phyloP scores from a whole-genome alignment of 495 filamentous ascomycete species.

The Penicillium longicatenatum region DNA sequence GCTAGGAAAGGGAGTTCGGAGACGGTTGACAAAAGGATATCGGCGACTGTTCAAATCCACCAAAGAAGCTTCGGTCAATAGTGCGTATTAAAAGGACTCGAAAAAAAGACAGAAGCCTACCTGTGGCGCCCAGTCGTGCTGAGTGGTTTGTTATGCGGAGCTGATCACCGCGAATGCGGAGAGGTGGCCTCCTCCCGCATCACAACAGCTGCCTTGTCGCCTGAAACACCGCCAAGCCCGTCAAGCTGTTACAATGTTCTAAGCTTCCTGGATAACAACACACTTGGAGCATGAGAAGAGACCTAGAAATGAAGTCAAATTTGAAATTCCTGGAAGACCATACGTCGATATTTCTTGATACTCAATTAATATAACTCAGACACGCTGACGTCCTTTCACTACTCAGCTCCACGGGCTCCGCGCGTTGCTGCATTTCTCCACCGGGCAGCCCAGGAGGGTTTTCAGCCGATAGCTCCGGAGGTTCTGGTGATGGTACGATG shows the following conservation, averaged over 20 bases:
- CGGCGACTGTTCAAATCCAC: not conserved
- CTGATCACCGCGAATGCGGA: slow-evolving; percentile 25
- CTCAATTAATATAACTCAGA: too few species aligned
- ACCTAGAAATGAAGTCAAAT: too few species aligned
- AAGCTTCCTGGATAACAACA: too few species aligned
- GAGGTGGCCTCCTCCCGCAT: slow-evolving; percentile 29
- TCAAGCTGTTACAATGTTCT: not conserved
- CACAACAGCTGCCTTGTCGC: slow-evolving; percentile 4
- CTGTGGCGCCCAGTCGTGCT: slow-evolving; percentile 11
- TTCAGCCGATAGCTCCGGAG: not conserved
- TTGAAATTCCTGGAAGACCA: too few species aligned
- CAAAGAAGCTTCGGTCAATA: not conserved
- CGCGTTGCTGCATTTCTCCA: too few species aligned
- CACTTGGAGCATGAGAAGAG: too few species aligned
- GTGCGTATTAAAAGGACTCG: not conserved
- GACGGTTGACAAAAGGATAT: not conserved
- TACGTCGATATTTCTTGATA: too few species aligned
- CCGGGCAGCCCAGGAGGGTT: too few species aligned
- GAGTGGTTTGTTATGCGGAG: slow-evolving; percentile 24
- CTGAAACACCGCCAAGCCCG: not conserved
- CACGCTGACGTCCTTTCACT: not conserved
- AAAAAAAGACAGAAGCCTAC: not conserved
- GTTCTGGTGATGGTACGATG: slow-evolving; percentile 14
- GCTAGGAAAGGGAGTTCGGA: slow-evolving; percentile 3
- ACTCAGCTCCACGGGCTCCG: not conserved